Evolutionary conservation across 352 stramenopile species (phyloP), one percentile per base, ranked within the genome.

Genomic region (Pythium apleroticum): DNA sequence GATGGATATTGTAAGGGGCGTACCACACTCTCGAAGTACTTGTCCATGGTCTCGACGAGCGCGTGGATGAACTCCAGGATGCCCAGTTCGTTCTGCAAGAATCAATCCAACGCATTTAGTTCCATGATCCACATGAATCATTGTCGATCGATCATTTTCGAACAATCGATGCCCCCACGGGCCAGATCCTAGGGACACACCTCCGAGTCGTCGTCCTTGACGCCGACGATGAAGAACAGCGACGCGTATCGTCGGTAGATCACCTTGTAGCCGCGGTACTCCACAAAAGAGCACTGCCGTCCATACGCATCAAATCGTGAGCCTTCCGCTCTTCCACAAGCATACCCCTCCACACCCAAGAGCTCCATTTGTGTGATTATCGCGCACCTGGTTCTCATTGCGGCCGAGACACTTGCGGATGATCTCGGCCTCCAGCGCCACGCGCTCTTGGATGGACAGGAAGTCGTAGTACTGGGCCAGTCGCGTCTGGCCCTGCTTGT

Each of bases 51-150:
- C 77, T 99, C 98, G 37, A 99, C 98, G 22, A 99, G 89, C 49
- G 91, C 97, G 78, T 99, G 98, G 75, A 99, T 99, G 72, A 99
- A 99, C 86, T 99, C 98, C 53, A 99, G 77, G 39, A 99, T 95
- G 35, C 96, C 98, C 35, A 99, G 86, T 80, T 99, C 98, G 72
- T 99, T 99, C 88, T 99, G 57, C 28, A 1, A 20, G 15, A 6
- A 14, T 33, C 25, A 39, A 28, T 15, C 55, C 15, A 46, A 61
- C 20, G 57, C 55, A 19, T 22, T 20, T 22, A 14, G 28, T 17
- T 39, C 28, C 52, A n/a, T 49, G 19, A n/a, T n/a, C n/a, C n/a
- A n/a, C n/a, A n/a, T n/a, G n/a, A n/a, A n/a, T n/a, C n/a, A n/a
- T n/a, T n/a, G n/a, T n/a, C n/a, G n/a, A n/a, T n/a, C n/a, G n/a